A percentile compares a stretch with the other conserved stretches of the same genome.
These are phyloP conservation scores for Wickerhamiella kurtzmanii DNA, from an alignment of 805 yeast genomes.

Conservation along the genomic window DNA sequence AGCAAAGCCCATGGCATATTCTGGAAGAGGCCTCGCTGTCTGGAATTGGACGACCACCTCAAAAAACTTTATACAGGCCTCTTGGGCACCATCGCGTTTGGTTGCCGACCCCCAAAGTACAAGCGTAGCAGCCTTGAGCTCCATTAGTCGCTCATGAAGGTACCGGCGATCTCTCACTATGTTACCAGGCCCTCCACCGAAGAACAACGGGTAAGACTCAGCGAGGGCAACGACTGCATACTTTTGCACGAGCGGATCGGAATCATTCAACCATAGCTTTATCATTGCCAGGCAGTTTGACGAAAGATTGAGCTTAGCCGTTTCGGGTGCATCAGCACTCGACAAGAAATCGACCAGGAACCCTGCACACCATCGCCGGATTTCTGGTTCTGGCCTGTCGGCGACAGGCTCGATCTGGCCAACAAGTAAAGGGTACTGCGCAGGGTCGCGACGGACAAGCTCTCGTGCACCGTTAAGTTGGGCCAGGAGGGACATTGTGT, in stretches of 20 bases:
- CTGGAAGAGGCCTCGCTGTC: slow-evolving; percentile 23
- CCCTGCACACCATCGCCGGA: slow-evolving; percentile 27
- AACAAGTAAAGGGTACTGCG: slow-evolving; percentile 26
- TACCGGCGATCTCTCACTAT: slow-evolving; percentile 29
- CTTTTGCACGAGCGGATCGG: slow-evolving; percentile 22
- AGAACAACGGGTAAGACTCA: slow-evolving; percentile 34
- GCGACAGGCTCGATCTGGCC: slow-evolving; percentile 28
- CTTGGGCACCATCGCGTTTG: slow-evolving; percentile 33
- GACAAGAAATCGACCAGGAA: slow-evolving; percentile 29
- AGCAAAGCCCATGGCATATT: slow-evolving; percentile 41
- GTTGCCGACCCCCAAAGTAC: slow-evolving; percentile 36
- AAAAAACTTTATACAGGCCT: slow-evolving; percentile 64
- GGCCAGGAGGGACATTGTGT: slow-evolving; percentile 15
- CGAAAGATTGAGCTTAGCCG: slow-evolving; percentile 19
- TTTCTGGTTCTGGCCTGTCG: slow-evolving; percentile 22
- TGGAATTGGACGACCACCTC: slow-evolving; percentile 33
- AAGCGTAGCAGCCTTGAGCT: slow-evolving; percentile 47
- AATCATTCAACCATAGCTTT: slow-evolving; percentile 18
- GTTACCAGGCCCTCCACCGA: slow-evolving; percentile 24
- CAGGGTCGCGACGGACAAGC: slow-evolving; percentile 25
- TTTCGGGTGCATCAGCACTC: slow-evolving; percentile 16
- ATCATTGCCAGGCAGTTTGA: slow-evolving; percentile 22
- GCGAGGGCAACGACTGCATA: slow-evolving; percentile 31
- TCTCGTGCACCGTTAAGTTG: slow-evolving; percentile 27
- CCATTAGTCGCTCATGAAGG: slow-evolving; percentile 43